Evolutionary conservation across 352 stramenopile species (phyloP), one percentile per base, ranked within the genome.

Genomic region (Phytopythium mirpurense): DNA sequence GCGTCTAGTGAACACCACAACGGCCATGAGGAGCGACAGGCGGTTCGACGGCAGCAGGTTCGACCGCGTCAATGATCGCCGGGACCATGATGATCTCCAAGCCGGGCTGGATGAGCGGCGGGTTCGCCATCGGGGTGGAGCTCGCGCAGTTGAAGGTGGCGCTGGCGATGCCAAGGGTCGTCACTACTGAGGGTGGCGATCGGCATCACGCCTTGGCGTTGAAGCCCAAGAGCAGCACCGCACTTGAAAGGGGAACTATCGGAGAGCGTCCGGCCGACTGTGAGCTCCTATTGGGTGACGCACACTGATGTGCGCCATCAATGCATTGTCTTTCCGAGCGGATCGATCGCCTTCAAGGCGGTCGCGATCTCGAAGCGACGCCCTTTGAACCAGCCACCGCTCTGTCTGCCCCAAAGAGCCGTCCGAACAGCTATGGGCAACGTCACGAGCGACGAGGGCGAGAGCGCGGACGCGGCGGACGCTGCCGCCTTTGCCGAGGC

Each of bases 91-190:
- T 70, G 19, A 86, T 53, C 10, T 63, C 68, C 10, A 88, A 60
- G 34, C 86, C 72, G 8, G 74, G 59, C 37, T 88, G 72, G 21
- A 88, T 73, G 19, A 88, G 60, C n/a, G 74, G 74, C 1, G 74
- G 72, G 37, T 86, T 62, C 5, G 64, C 72, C n/a, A 53, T 68
- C 44, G 77, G n/a, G 72, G 42, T 88, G 74, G 32, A 74, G 72
- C 59, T 86, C 84, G 51, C 63, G 74, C 51, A 84, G 51, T 88
- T 85, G 57, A 84, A 83, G 43, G 68, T 72, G 8, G 77, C 72
- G 46, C 86, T 88, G 24, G 77, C 77, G 31, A 84, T 64, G 16
- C 74, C 74, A n/a, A n/a, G n/a, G n/a, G 23, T 74, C 77, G 47
- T 74, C 77, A 27, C 86, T 83, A 63, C 77, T 70, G 31, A 86